A percentile compares a stretch with the other conserved stretches of the same genome.
phyloP scores from a whole-genome alignment of 768 basidiomycete genomes.

The Suillus sp. region DNA sequence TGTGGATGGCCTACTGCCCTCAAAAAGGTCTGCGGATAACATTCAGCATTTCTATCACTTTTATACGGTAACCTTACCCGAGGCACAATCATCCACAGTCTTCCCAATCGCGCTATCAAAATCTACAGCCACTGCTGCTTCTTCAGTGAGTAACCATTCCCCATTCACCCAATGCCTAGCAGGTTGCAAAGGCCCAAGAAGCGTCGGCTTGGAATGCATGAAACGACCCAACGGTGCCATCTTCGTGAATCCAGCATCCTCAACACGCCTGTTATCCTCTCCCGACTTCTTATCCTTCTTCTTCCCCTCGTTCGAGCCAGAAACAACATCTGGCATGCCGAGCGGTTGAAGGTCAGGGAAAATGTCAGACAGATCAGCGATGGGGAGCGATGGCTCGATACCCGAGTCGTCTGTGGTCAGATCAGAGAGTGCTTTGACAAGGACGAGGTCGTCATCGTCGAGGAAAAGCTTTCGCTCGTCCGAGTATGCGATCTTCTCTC shows the following conservation, averaged over 20 bases:
- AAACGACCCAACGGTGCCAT: conserved; percentile 75
- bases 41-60: conserved; percentile 37
- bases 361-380: conserved; percentile 61
- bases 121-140: conserved; percentile 43
- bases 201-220: conserved; percentile 80
- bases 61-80: conserved; percentile 42
- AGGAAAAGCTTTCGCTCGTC: conserved; percentile 52
- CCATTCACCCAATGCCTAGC: conserved; percentile 71
- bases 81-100: conserved; percentile 50
- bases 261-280: conserved; percentile 72
- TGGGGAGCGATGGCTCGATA: conserved; percentile 29
- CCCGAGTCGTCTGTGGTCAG: conserved; percentile 32
- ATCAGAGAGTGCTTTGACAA: conserved; percentile 51
- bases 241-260: conserved; percentile 78
- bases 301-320: conserved; percentile 47
- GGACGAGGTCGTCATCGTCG: conserved; percentile 51
- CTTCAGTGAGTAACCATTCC: conserved; percentile 66
- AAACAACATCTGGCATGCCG: conserved; percentile 50
- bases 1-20: conserved; percentile 29
- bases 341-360: conserved; percentile 84
- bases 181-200: conserved; percentile 84
- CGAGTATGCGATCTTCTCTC: conserved; percentile 55
- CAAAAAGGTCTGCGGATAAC: conserved; percentile 42
- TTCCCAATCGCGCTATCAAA: conserved; percentile 43
- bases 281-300: conserved; percentile 58